Evolutionary conservation across 106 monocot genomes (phyloP).

Genomic region (Gastrodia elata): DNA sequence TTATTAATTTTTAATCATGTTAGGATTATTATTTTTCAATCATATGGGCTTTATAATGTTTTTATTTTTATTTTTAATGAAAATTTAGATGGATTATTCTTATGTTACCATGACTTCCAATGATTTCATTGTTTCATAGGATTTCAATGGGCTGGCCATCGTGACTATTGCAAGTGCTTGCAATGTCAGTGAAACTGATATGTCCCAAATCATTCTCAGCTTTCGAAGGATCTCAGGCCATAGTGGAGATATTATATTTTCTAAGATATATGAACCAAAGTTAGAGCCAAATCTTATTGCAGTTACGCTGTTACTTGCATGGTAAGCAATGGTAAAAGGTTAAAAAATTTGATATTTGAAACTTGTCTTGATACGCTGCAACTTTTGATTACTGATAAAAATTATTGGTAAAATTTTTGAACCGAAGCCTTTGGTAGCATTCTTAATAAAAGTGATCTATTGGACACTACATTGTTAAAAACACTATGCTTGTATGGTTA

Average conservation of each 20-base stretch:
- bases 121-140: conserved; percentile 34
- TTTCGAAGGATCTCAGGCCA: conserved; percentile 53
- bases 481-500: too few species aligned
- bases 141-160: conserved; percentile 39
- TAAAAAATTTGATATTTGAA: too few species aligned
- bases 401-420: background rate
- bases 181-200: conserved; percentile 38
- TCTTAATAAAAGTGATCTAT: background rate
- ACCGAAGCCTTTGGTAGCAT: background rate
- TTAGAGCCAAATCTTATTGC: conserved; percentile 61
- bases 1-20: conserved; percentile 6
- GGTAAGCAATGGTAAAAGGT: conserved; percentile 44
- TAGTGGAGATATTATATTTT: conserved; percentile 49
- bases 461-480: background rate
- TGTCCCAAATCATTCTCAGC: conserved; percentile 17
- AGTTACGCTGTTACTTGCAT: conserved; percentile 41
- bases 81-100: background rate
- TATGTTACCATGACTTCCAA: background rate
- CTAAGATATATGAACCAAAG: conserved; percentile 45
- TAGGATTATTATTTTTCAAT: too few species aligned
- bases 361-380: too few species aligned
- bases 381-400: background rate
- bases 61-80: background rate
- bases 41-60: background rate
- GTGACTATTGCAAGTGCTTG: conserved; percentile 46